Percentiles rank a stretch among this genome's conserved stretches.
These are phyloP conservation scores for Komagataella pseudopastoris DNA, from an alignment of 805 yeast genomes.

Conservation along the genomic window DNA sequence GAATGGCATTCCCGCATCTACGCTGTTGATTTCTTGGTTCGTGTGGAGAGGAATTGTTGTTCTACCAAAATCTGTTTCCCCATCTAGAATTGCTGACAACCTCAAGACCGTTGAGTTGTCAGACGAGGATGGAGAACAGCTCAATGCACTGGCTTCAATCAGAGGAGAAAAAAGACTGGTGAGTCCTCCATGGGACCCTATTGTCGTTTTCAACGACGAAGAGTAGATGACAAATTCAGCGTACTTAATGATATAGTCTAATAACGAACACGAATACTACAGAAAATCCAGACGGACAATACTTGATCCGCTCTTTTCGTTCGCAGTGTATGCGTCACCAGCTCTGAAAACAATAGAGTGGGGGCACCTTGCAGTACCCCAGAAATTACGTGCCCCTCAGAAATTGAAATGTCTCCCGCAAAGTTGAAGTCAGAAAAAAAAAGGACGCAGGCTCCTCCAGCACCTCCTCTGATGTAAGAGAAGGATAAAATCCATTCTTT, in stretches of 20 bases:
- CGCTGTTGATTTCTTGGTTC: slow-evolving; percentile 44
- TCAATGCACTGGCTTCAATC: slow-evolving; percentile 14
- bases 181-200: slow-evolving; percentile 21
- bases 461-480: not conserved
- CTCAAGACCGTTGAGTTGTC: slow-evolving; percentile 19
- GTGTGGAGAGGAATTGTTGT: slow-evolving; percentile 33
- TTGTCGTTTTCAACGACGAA: slow-evolving; percentile 16
- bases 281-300: not conserved
- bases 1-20: slow-evolving; percentile 31
- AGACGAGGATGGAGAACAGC: slow-evolving; percentile 21
- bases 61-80: slow-evolving; percentile 21
- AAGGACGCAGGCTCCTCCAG: not conserved
- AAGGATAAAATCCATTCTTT: not conserved
- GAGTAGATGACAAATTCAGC: slow-evolving; percentile 1
- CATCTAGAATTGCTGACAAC: slow-evolving; percentile 20
- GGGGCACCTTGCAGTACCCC: not conserved
- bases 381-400: not conserved
- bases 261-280: not conserved
- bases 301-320: not conserved
- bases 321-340: not conserved
- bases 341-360: not conserved
- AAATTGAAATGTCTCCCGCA: not conserved
- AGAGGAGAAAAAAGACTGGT: slow-evolving; percentile 20
- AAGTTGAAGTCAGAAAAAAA: not conserved
- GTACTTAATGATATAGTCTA: not conserved